Conservation (phyloP, 2,329 filamentous ascomycete species). For the Thelonectria blattea region DNA sequence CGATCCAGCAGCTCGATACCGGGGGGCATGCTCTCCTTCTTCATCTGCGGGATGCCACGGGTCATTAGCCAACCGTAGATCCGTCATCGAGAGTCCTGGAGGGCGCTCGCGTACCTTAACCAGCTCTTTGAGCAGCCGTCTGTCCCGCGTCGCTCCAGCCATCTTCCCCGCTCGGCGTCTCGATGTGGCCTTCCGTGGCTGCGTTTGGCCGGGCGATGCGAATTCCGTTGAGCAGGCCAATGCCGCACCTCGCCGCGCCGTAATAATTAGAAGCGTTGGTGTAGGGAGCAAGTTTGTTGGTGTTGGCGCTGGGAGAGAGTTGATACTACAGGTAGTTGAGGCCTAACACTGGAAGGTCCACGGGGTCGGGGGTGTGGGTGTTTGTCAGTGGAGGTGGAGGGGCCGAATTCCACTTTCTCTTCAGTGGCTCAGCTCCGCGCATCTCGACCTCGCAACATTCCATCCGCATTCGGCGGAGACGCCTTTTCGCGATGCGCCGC, state of each 20-base stretch:
- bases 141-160: slow-evolving; percentile 57
- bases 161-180: slow-evolving; percentile 34
- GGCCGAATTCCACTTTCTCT: not conserved
- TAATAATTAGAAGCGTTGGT: not conserved
- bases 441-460: not conserved
- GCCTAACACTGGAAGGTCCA: not conserved
- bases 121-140: slow-evolving; percentile 66
- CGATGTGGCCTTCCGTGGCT: slow-evolving; percentile 2
- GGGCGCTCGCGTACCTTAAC: slow-evolving; percentile 52
- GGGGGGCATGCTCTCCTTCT: slow-evolving; percentile 61
- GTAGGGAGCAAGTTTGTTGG: not conserved
- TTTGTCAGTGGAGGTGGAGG: slow-evolving; percentile 8
- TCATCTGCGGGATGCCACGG: slow-evolving; percentile 51
- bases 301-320: not conserved
- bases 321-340: not conserved
- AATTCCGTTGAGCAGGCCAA: not conserved
- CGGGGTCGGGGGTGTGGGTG: not conserved
- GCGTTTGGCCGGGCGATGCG: not conserved
- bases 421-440: too few relatives aligned
- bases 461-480: not conserved
- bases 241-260: not conserved
- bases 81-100: not conserved
- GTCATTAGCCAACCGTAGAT: slow-evolving; percentile 24
- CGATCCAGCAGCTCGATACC: slow-evolving; percentile 81
- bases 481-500: too few relatives aligned